These are phyloP conservation scores for Akanthomyces muscarius DNA, from an alignment of 2,329 filamentous ascomycete species.

Conservation along the genomic window DNA sequence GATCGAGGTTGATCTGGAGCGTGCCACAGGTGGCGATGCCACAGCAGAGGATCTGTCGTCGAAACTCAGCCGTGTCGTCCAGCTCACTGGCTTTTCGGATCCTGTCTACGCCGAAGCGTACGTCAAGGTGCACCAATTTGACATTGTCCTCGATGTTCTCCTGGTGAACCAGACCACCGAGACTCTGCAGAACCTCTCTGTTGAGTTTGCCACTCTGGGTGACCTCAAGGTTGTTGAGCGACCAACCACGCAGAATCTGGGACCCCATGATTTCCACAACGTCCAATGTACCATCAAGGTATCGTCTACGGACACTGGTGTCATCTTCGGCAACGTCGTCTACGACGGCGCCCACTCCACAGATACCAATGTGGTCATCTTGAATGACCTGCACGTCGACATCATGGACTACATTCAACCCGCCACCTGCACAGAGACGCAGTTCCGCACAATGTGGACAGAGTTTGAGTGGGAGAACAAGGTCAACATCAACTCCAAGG, in stretches of 20 bases:
- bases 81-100: slow-evolving; percentile 96
- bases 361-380: slow-evolving; percentile 93
- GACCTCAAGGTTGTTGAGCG: slow-evolving; percentile 97
- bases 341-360: slow-evolving; percentile 92
- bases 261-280: slow-evolving; percentile 94
- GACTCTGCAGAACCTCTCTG: slow-evolving; percentile 92
- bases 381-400: slow-evolving; percentile 97
- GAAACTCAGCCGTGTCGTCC: slow-evolving; percentile 92
- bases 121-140: slow-evolving; percentile 97
- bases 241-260: slow-evolving; percentile 92
- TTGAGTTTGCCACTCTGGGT: slow-evolving; percentile 96
- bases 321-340: slow-evolving; percentile 98
- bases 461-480: slow-evolving; percentile 99
- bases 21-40: slow-evolving; percentile 86
- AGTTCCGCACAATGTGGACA: slow-evolving; percentile 99
- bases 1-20: slow-evolving; percentile 84
- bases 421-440: slow-evolving; percentile 91
- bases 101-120: slow-evolving; percentile 99
- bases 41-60: slow-evolving; percentile 81
- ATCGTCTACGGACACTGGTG: slow-evolving; percentile 93
- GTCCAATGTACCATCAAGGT: slow-evolving; percentile 99
- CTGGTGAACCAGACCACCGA: slow-evolving; percentile 96
- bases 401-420: slow-evolving; percentile 99
- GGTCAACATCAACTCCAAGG: slow-evolving; percentile 99
- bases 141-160: slow-evolving; percentile 93